phyloP scores from a whole-genome alignment of 2,329 filamentous ascomycete genomes.

The Stagonosporopsis vannaccii region DNA sequence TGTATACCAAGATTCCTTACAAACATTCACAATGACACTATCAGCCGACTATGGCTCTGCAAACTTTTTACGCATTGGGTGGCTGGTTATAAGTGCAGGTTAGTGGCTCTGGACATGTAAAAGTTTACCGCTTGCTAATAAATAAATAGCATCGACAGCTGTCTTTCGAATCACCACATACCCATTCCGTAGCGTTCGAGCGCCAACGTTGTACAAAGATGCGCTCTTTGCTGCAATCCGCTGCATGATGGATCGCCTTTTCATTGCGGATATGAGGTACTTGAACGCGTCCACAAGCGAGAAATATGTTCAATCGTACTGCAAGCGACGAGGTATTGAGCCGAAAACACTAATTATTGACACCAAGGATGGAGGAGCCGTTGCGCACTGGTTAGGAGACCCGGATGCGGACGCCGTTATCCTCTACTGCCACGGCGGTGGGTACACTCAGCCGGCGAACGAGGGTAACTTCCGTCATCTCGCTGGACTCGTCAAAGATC shows the following conservation, averaged over 20 bases:
- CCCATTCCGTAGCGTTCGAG: conserved; percentile 24
- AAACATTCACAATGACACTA: neutral
- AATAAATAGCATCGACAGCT: conserved; percentile 18
- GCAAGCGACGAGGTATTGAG: conserved; percentile 17
- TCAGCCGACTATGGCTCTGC: conserved; percentile 26
- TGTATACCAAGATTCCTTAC: too few species aligned
- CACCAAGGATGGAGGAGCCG: conserved; percentile 9
- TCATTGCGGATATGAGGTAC: conserved; percentile 31
- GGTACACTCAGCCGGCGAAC: conserved; percentile 27
- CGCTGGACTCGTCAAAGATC: conserved; percentile 17
- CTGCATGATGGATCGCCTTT: conserved; percentile 22
- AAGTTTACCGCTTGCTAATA: neutral
- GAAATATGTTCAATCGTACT: conserved; percentile 23
- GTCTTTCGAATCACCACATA: conserved; percentile 25
- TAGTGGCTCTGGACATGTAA: neutral
- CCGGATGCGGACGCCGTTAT: conserved; percentile 29
- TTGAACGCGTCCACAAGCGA: conserved; percentile 24
- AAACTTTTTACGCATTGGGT: conserved; percentile 34
- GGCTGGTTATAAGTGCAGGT: conserved; percentile 5
- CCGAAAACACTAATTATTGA: conserved; percentile 21
- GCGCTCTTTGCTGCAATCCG: conserved; percentile 27
- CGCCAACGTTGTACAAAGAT: conserved; percentile 23
- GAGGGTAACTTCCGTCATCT: conserved; percentile 21
- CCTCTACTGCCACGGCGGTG: conserved; percentile 35
- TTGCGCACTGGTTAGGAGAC: conserved; percentile 35